A percentile compares a stretch with the other conserved stretches of the same genome.
These are phyloP conservation scores for Irpex lacteus DNA, from an alignment of 1,284 basidiomycete genomes.

Conservation along the genomic window DNA sequence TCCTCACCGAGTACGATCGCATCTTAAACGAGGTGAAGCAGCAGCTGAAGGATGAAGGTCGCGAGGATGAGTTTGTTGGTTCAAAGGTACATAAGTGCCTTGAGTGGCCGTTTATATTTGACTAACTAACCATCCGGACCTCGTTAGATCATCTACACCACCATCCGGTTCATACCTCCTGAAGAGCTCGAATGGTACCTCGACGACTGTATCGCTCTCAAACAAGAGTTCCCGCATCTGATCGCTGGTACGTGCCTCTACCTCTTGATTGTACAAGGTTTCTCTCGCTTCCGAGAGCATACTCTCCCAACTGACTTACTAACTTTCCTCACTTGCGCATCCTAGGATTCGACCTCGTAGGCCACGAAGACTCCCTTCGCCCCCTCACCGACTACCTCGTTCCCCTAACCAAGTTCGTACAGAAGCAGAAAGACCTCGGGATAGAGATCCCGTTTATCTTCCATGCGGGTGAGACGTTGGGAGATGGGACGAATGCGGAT, in stretches of 20 bases:
- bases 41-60: slow-evolving; percentile 48
- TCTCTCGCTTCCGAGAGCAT: too few species aligned
- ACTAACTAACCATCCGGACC: too few species aligned
- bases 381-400: slow-evolving; percentile 67
- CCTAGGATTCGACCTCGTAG: slow-evolving; percentile 78
- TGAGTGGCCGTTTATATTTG: neutral
- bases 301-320: too few species aligned
- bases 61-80: slow-evolving; percentile 61
- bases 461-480: slow-evolving; percentile 77
- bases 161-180: slow-evolving; percentile 53
- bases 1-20: slow-evolving; percentile 56
- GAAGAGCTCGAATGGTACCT: slow-evolving; percentile 65
- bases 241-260: slow-evolving; percentile 52
- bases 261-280: too few species aligned
- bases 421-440: slow-evolving; percentile 52
- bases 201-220: slow-evolving; percentile 71
- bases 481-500: slow-evolving; percentile 69
- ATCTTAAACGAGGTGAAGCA: slow-evolving; percentile 54
- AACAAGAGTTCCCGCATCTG: slow-evolving; percentile 71
- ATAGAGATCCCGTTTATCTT: slow-evolving; percentile 76
- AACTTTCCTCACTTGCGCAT: neutral
- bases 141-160: slow-evolving; percentile 77
- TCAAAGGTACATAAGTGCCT: slow-evolving; percentile 42
- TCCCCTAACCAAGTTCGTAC: slow-evolving; percentile 58
- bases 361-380: slow-evolving; percentile 63